Base-by-base conservation (phyloP, 2,329 filamentous ascomycete genomes). In the Incumbomyces lentus region DNA sequence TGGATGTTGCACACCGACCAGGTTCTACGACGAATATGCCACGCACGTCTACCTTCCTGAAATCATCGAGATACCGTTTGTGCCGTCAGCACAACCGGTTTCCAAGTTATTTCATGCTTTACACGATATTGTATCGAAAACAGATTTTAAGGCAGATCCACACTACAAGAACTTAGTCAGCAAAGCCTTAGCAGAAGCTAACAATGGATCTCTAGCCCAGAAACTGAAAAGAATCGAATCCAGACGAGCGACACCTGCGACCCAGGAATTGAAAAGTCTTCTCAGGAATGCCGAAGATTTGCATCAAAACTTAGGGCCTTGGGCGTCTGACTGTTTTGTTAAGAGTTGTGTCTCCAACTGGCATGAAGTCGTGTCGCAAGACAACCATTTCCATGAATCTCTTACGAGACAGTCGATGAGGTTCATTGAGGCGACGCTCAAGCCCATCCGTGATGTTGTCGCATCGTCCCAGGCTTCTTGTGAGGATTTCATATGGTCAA, bases 251-350 rank as follows among this genome's bases (percentile, higher is more conserved):
- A 69, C 67, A 0, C 61, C 58, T 17, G 65, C 43, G 3, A 51
- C 53, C 8, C 68, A 68, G 18, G 76, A 84, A 52, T 63, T 88
- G 53, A 72, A 66, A 45, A 65, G 66, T 0, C 70, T 88, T 6
- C 66, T 67, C 36, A 65, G 67, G 2, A 76, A 73, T 29, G 69
- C 73, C 11, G 39, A 52, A 1, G 69, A 71, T 12, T 69, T 88
- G 1, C 68, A 68, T 17, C 54, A 59, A 2, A 73, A 83, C 38
- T 69, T 88, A 3, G 85, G 85, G 0, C 53, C 68, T 1, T 89
- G 82, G 81, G 82, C 82, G 1, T 74, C 75, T 0, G 80, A 88
- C 40, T 74, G 73, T 41, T 88, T 81, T 58, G 74, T 88, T 18
- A 63, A 63, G 43, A 67, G 66, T 32, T 71, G 73, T 2, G 64